A percentile compares a stretch with the other conserved stretches of the same genome.
Conservation (phyloP, 495 filamentous ascomycete species). For the Penicillium waksmanii region DNA sequence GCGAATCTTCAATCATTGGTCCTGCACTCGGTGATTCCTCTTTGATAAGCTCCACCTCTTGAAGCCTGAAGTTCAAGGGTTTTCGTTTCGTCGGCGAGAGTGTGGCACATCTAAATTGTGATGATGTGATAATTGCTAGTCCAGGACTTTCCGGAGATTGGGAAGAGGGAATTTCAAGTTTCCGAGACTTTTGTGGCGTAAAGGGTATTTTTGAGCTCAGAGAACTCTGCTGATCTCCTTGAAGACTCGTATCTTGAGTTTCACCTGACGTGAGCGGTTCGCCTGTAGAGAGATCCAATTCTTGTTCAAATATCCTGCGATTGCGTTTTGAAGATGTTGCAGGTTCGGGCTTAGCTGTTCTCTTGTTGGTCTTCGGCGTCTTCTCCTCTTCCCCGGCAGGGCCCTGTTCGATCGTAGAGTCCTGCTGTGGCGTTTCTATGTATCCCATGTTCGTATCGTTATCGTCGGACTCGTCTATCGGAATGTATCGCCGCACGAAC, state of each 20-base stretch:
- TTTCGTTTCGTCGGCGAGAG: constrained; percentile 33
- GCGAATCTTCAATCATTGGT: constrained; percentile 9
- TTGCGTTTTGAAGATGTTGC: constrained; percentile 14
- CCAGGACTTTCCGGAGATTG: constrained; percentile 52
- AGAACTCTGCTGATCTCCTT: not conserved
- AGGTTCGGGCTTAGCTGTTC: not conserved
- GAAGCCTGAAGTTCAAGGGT: constrained; percentile 4
- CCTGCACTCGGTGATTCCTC: constrained; percentile 25
- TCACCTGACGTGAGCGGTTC: constrained; percentile 25
- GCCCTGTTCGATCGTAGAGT: constrained; percentile 4
- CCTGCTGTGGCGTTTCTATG: constrained; percentile 27
- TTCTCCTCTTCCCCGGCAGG: constrained; percentile 4
- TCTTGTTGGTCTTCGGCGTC: not conserved
- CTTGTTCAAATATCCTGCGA: constrained; percentile 20
- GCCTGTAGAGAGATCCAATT: constrained; percentile 32
- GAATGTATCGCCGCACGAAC: constrained; percentile 45
- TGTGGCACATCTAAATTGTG: constrained; percentile 40
- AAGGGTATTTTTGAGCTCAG: constrained; percentile 14
- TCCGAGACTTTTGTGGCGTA: constrained; percentile 41
- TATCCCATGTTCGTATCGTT: constrained; percentile 43
- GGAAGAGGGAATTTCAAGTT: constrained; percentile 47
- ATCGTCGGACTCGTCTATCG: constrained; percentile 43
- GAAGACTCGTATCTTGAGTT: constrained; percentile 14
- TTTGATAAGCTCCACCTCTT: constrained; percentile 20
- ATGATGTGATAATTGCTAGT: constrained; percentile 43